Conservation (phyloP, 1,139 yeast species). For the Saccharomycopsis hybrid region DNA sequence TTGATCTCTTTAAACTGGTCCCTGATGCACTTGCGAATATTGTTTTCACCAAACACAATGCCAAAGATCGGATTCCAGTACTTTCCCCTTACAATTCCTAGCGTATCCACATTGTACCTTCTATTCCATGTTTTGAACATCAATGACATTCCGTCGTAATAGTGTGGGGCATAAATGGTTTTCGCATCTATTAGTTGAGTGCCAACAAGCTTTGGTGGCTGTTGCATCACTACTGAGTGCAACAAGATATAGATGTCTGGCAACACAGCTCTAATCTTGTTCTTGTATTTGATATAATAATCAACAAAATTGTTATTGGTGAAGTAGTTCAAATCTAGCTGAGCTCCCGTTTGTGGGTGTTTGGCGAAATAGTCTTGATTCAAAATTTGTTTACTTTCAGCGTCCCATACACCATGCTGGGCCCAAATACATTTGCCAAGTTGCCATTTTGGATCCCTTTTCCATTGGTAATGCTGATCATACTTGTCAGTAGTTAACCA, state of each 20-base stretch:
- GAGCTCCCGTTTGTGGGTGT: slow-evolving; percentile 35
- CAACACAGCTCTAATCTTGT: slow-evolving; percentile 39
- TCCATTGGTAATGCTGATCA: slow-evolving; percentile 67
- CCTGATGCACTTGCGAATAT: slow-evolving; percentile 64
- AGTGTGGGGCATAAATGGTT: slow-evolving; percentile 80
- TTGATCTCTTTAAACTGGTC: slow-evolving; percentile 61
- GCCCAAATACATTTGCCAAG: slow-evolving; percentile 77
- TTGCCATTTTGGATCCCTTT: slow-evolving; percentile 56
- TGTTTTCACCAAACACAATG: slow-evolving; percentile 70
- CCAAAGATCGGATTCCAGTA: slow-evolving; percentile 74
- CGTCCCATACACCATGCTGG: slow-evolving; percentile 70
- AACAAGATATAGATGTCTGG: slow-evolving; percentile 46
- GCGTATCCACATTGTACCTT: slow-evolving; percentile 74
- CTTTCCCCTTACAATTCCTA: slow-evolving; percentile 79
- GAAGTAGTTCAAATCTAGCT: slow-evolving; percentile 51
- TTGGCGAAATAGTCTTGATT: slow-evolving; percentile 43
- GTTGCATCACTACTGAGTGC: slow-evolving; percentile 78
- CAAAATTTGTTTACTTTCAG: slow-evolving; percentile 33
- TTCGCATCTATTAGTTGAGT: slow-evolving; percentile 53
- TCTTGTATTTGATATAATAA: slow-evolving; percentile 46
- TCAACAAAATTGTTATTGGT: slow-evolving; percentile 57
- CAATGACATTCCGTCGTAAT: slow-evolving; percentile 87
- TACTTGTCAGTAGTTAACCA: slow-evolving; percentile 52
- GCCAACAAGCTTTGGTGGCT: slow-evolving; percentile 59
- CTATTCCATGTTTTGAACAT: slow-evolving; percentile 84